A percentile compares a stretch with the other conserved stretches of the same genome.
Conservation (phyloP, 2,329 filamentous ascomycete genomes). For the Xylariaceae sp. region DNA sequence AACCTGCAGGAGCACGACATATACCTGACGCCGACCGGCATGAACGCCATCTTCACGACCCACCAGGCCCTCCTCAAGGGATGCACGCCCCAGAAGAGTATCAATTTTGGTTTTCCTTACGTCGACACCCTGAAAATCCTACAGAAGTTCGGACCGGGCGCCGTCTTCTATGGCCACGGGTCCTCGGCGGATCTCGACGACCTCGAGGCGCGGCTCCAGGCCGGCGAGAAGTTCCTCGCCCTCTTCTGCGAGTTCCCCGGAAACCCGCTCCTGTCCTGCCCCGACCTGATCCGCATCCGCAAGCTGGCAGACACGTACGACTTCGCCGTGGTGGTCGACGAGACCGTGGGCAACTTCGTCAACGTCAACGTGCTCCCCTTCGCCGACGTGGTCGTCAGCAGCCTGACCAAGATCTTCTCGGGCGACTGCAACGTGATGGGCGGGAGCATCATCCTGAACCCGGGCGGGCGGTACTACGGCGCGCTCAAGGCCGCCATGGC, state of each 20-base stretch:
- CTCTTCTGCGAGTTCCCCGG: conserved; percentile 96
- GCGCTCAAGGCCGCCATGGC: conserved; percentile 70
- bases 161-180: conserved; percentile 84
- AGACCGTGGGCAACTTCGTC: conserved; percentile 95
- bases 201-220: conserved; percentile 72
- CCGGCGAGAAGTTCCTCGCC: conserved; percentile 77
- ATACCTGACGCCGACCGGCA: conserved; percentile 85
- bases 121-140: conserved; percentile 95
- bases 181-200: conserved; percentile 81
- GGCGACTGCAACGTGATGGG: conserved; percentile 99
- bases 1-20: conserved; percentile 85
- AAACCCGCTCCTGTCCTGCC: conserved; percentile 86
- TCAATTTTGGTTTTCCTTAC: conserved; percentile 97
- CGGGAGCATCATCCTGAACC: conserved; percentile 72
- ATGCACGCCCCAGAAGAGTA: conserved; percentile 71
- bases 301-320: conserved; percentile 79
- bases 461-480: conserved; percentile 71
- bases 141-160: conserved; percentile 91
- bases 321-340: conserved; percentile 91
- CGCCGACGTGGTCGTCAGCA: conserved; percentile 91
- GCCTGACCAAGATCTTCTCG: conserved; percentile 95
- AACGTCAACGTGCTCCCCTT: conserved; percentile 92
- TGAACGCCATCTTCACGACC: conserved; percentile 93
- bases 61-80: conserved; percentile 75
- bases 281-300: conserved; percentile 83